phyloP scores from a whole-genome alignment of 2,329 filamentous ascomycete species.

The Fusarium sp. region DNA sequence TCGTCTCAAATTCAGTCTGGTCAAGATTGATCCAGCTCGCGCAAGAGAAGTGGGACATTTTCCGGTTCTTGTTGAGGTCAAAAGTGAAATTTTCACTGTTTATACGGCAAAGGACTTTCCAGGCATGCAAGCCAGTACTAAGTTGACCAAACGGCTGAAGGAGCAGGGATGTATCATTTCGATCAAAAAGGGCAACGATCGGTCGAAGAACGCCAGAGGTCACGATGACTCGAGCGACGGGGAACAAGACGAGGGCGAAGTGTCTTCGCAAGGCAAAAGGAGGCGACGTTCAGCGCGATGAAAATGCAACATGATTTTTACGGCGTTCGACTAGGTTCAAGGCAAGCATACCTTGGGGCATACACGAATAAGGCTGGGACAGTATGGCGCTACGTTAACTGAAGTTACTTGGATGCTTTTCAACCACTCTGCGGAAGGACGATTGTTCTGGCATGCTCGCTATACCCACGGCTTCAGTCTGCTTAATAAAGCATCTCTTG shows the following conservation, averaged over 20 bases:
- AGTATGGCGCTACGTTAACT: conserved; percentile 18
- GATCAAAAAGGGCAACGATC: conserved; percentile 88
- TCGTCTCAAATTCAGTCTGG: conserved; percentile 79
- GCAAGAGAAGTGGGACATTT: conserved; percentile 63
- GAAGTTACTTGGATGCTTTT: conserved; percentile 10
- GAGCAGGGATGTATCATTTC: conserved; percentile 87
- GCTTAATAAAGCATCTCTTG: conserved; percentile 23
- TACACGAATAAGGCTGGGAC: conserved; percentile 28
- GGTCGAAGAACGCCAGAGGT: conserved; percentile 57
- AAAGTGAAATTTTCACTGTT: conserved; percentile 82
- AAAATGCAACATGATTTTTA: conserved; percentile 8
- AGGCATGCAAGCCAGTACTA: conserved; percentile 84
- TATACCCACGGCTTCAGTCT: conserved; percentile 38
- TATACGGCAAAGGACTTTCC: conserved; percentile 90
- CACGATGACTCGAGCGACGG: conserved; percentile 63
- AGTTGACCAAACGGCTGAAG: conserved; percentile 80
- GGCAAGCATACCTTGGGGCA: conserved; percentile 17
- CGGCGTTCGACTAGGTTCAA: conserved; percentile 38
- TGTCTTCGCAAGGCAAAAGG: conserved; percentile 42
- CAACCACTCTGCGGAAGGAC: conserved; percentile 3
- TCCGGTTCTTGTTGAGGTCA: conserved; percentile 65
- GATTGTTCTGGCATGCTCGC: conserved; percentile 9
- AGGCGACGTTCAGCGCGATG: conserved; percentile 42
- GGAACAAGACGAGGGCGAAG: conserved; percentile 55
- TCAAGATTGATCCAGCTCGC: conserved; percentile 76